Evolutionary conservation across 2,329 filamentous ascomycete genomes (phyloP), one percentile per base, ranked within the genome.

Genomic region (Diaporthe ilicicola): DNA sequence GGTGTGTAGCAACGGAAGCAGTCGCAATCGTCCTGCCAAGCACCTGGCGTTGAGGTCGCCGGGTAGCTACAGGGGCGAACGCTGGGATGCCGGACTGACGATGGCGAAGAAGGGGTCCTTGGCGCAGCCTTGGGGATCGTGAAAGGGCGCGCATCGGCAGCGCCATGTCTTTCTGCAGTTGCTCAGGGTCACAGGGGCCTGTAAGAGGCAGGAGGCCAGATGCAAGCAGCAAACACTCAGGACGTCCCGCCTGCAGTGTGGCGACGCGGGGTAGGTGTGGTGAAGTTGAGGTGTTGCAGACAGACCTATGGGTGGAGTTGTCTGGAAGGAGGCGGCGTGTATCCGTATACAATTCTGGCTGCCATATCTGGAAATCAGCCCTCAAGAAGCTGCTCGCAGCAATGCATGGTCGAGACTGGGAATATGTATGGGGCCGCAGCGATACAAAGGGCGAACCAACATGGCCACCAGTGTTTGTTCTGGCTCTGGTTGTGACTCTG

Each of bases 41-140:
- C 34, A 68, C 10, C 54, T 56, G 42, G 32, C 42, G 37, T 39
- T 27, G 50, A 42, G 34, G 54, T 29, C 44, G 48, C 27, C 64
- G 69, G 64, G 22, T 68, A 48, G 17, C 34, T 56, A 70, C 71
- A 69, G 62, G 51, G 32, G 59, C 51, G 22, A 61, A 48, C 42
- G 24, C 4, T 29, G 34, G 65, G 44, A 37, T 46, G 42, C 44
- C 29, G n/a, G 32, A 17, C 22, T n/a, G 55, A 39, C n/a, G 64
- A 64, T 9, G 37, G 19, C 17, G 39, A 55, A 24, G 19, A 53
- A 46, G 37, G 4, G 27, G 17, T 27, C 24, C 29, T 50, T 55
- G 67, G 46, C 29, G 42, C 32, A 54, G 56, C 39, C 39, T 32
- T 27, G 50, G 12, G 44, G 69, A 51, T 27, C 65, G 32, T 37